Evolutionary conservation across 192 early-diverging fungal species (phyloP), one percentile per base, ranked within the genome.

Genomic region (Backusella parvicylindrica): DNA sequence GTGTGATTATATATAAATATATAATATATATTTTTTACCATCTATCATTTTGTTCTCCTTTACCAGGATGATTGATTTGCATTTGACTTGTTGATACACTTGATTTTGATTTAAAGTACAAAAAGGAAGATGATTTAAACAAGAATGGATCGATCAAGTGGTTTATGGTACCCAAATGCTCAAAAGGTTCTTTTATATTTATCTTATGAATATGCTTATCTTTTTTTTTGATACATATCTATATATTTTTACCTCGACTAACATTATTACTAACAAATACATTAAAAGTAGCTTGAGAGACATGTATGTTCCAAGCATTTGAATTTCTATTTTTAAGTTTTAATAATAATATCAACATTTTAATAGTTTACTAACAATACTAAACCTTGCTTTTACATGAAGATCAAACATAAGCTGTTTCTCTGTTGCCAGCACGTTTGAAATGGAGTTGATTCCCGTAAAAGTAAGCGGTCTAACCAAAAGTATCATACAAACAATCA

Each of bases 321-420:
- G 43, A 37, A 56, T 71, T 71, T 23, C 70, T 71, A 56, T 12
- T 12, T 47, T 47, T 47, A 47, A 47, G 43, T 47, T n/a, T n/a
- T n/a, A n/a, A 47, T 47, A 18, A 12, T 60, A 56, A 60, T 28
- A 60, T 13, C 1, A 56, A 37, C 36, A 37, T 7, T 23, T 23
- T 26, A 26, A 23, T 28, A 13, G 1, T 60, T 60, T 26, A 60
- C 11, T 60, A 60, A 28, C 11, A 23, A 26, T 60, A 60, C 47
- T 56, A 33, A n/a, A 71, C 70, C 31, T 71, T 28, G 70, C 70
- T 37, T n/a, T 31, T 11, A 71, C 70, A 71, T 36, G 31, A 31
- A 71, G 70, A 53, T 71, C 41, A 71, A 71, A 71, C 30, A 71
- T 71, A 16, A 71, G 41, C 49, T 71, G 47, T 26, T 71, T 71